phyloP scores from a whole-genome alignment of 1,284 basidiomycete species.

The Golubevia pallescens region DNA sequence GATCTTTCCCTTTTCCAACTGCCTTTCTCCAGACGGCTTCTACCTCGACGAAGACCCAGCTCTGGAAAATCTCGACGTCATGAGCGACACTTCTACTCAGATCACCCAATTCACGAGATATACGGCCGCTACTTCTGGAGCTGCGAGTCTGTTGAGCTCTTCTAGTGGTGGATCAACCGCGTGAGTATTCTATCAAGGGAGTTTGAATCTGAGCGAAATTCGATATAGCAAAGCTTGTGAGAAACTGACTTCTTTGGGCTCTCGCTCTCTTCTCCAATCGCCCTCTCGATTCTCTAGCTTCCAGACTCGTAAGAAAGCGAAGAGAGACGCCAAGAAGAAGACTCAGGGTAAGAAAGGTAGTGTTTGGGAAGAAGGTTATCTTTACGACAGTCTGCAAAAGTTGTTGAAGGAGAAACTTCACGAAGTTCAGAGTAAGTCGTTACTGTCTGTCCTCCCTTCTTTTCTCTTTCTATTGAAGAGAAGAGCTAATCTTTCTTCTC shows the following conservation, averaged over 20 bases:
- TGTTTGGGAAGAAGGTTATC: conserved; percentile 59
- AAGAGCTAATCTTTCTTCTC: not conserved
- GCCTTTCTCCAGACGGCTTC: conserved; percentile 14
- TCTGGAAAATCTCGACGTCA: conserved; percentile 49
- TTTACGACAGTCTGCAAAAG: conserved; percentile 45
- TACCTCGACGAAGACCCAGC: conserved; percentile 38
- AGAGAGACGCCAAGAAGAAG: conserved; percentile 43
- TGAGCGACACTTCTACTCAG: conserved; percentile 53
- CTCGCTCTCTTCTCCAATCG: too few species aligned
- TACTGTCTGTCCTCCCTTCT: not conserved
- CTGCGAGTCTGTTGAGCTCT: conserved; percentile 25
- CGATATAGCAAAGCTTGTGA: too few species aligned
- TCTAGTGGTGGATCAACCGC: not conserved
- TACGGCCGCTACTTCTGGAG: conserved; percentile 43
- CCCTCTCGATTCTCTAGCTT: too few species aligned
- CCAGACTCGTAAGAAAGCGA: conserved; percentile 24
- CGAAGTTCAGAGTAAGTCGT: conserved; percentile 18
- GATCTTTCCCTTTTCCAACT: not conserved
- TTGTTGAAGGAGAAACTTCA: conserved; percentile 36
- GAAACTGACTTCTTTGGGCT: not conserved
- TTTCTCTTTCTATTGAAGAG: not conserved
- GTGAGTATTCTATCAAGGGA: not conserved
- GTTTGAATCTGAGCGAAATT: not conserved
- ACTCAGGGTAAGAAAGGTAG: conserved; percentile 48
- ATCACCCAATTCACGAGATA: conserved; percentile 61